Evolutionary conservation across 2,329 filamentous ascomycete species (phyloP).

Genomic region (Cladosporium sp.): DNA sequence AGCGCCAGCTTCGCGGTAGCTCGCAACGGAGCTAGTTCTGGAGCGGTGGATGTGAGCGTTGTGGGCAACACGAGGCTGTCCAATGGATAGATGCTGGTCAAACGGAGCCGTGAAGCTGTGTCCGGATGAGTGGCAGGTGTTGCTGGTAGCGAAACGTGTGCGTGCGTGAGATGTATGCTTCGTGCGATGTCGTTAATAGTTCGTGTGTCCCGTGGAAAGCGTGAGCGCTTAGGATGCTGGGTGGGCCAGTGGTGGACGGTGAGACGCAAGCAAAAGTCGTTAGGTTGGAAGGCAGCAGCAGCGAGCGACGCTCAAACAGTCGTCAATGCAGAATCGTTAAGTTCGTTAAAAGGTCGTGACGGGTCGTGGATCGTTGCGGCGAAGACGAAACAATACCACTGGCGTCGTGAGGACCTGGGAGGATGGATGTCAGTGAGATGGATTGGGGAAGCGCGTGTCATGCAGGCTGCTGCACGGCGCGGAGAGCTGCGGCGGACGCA

Average conservation of each 20-base stretch:
- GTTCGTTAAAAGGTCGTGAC: conserved; percentile 31
- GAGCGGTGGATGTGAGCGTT: not conserved
- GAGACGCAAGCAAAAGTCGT: conserved; percentile 13
- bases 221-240: conserved; percentile 8
- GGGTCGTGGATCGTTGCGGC: conserved; percentile 28
- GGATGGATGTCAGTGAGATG: conserved; percentile 6
- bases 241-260: conserved; percentile 6
- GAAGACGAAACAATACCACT: conserved; percentile 24
- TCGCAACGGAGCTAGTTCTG: conserved; percentile 24
- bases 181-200: conserved; percentile 11
- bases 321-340: conserved; percentile 33
- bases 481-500: conserved; percentile 23
- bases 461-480: conserved; percentile 25
- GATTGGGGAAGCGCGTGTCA: conserved; percentile 11
- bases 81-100: conserved; percentile 1
- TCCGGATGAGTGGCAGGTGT: not conserved
- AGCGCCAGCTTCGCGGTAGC: conserved; percentile 89
- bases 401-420: conserved; percentile 9
- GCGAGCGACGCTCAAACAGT: conserved; percentile 28
- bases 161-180: not conserved
- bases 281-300: conserved; percentile 13
- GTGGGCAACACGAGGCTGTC: conserved; percentile 10
- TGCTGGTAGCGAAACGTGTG: not conserved
- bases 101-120: not conserved
- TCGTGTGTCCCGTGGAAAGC: conserved; percentile 12